These are phyloP conservation scores for Nigrograna mackinnonii DNA, from an alignment of 2,329 filamentous ascomycete species.

Conservation along the genomic window DNA sequence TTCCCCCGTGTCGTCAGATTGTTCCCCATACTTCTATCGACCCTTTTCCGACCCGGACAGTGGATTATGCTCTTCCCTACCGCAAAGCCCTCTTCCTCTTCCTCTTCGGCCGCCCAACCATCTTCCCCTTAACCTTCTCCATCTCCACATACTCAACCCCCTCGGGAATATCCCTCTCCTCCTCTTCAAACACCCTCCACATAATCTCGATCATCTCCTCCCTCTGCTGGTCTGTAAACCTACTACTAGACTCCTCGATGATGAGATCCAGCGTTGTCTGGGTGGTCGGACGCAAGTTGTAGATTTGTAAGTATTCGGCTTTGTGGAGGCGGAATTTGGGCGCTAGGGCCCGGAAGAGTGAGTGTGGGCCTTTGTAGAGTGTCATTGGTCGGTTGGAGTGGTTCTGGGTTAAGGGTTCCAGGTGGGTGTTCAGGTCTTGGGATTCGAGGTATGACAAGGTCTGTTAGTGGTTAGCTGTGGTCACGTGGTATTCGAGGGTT, in stretches of 20 bases:
- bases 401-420: conserved; percentile 12
- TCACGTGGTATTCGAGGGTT: background rate
- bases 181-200: conserved; percentile 31
- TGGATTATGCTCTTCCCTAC: background rate
- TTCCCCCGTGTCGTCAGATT: no score
- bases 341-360: conserved; percentile 30
- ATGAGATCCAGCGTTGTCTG: conserved; percentile 36
- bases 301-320: conserved; percentile 42
- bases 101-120: conserved; percentile 28
- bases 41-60: no score
- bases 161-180: conserved; percentile 27
- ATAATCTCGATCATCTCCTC: conserved; percentile 31
- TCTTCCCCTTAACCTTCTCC: conserved; percentile 31
- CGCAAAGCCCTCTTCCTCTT: conserved; percentile 16
- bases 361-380: conserved; percentile 36
- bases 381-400: conserved; percentile 33
- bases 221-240: conserved; percentile 34
- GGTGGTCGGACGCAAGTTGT: conserved; percentile 35
- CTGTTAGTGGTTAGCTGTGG: background rate
- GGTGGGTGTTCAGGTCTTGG: conserved; percentile 20
- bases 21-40: no score
- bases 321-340: conserved; percentile 38
- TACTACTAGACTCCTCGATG: conserved; percentile 35
- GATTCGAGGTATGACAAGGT: conserved; percentile 42
- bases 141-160: conserved; percentile 30